A percentile compares a stretch with the other conserved stretches of the same genome.
phyloP scores from a whole-genome alignment of 805 yeast genomes.

The Cyberlindnera veronae region DNA sequence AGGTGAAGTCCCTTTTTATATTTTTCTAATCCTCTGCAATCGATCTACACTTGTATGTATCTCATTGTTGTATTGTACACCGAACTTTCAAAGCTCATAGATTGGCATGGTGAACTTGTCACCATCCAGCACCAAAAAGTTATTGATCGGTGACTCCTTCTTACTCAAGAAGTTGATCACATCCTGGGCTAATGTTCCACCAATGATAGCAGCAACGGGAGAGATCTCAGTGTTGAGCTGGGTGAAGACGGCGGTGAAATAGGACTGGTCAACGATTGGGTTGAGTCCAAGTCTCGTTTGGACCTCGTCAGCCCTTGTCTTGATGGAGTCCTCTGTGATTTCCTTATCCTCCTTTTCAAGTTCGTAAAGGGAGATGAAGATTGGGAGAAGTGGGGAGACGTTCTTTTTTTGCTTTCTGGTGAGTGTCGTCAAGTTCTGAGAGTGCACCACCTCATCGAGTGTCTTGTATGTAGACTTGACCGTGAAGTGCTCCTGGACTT shows the following conservation, averaged over 20 bases:
- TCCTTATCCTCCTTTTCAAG: conserved; percentile 24
- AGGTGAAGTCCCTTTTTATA: too few species aligned
- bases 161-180: conserved; percentile 76
- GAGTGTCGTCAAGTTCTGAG: conserved; percentile 23
- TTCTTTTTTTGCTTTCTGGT: conserved; percentile 41
- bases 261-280: conserved; percentile 40
- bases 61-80: neutral
- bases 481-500: conserved; percentile 34
- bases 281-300: conserved; percentile 38
- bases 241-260: conserved; percentile 37
- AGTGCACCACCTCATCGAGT: conserved; percentile 33
- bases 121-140: conserved; percentile 76
- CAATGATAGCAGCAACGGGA: conserved; percentile 83
- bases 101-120: conserved; percentile 72
- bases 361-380: conserved; percentile 57
- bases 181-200: conserved; percentile 90
- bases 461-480: conserved; percentile 36
- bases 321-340: conserved; percentile 30
- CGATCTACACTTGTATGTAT: neutral
- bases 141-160: conserved; percentile 78
- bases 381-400: conserved; percentile 55
- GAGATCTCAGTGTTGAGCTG: conserved; percentile 65
- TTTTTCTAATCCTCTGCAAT: neutral
- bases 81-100: conserved; percentile 47
- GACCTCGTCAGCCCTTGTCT: conserved; percentile 27